Conservation (phyloP, 805 yeast genomes). For the Hemisphaericaspora nanyangensis region DNA sequence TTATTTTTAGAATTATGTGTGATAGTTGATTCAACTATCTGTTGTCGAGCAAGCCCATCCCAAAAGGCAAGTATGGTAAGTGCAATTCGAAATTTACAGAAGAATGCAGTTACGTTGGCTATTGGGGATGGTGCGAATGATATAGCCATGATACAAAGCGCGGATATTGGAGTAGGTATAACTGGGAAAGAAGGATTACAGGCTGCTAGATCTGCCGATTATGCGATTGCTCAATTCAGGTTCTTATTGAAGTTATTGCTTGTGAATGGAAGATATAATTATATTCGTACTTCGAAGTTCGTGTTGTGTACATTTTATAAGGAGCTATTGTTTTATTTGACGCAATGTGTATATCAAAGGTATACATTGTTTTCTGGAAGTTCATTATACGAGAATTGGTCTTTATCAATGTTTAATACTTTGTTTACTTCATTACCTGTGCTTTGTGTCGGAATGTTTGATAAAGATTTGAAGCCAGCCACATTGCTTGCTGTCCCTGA, state of each 20-base stretch:
- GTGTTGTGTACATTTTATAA: constrained; percentile 93
- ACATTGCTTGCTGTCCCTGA: constrained; percentile 92
- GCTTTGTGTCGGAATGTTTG: constrained; percentile 90
- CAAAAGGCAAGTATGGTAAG: constrained; percentile 91
- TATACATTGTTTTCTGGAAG: constrained; percentile 89
- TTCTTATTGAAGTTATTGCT: constrained; percentile 75
- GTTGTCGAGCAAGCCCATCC: constrained; percentile 96
- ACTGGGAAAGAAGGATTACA: constrained; percentile 97
- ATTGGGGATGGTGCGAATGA: constrained; percentile 99
- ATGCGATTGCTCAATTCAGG: constrained; percentile 91
- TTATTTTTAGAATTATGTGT: constrained; percentile 83
- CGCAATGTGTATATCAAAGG: constrained; percentile 85
- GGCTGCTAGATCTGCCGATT: constrained; percentile 93
- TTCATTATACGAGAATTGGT: constrained; percentile 92
- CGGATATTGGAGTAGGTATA: constrained; percentile 96
- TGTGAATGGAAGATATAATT: constrained; percentile 96
- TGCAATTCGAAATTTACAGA: constrained; percentile 68
- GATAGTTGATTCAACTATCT: constrained; percentile 83
- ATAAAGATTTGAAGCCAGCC: constrained; percentile 82
- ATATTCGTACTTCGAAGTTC: constrained; percentile 86
- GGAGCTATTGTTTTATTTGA: constrained; percentile 82
- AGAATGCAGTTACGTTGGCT: constrained; percentile 78
- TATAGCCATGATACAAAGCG: constrained; percentile 98
- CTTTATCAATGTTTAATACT: constrained; percentile 95
- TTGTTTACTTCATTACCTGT: constrained; percentile 92